Conservation (phyloP, 305 asterid genomes). For the Fraxinus floribunda region DNA sequence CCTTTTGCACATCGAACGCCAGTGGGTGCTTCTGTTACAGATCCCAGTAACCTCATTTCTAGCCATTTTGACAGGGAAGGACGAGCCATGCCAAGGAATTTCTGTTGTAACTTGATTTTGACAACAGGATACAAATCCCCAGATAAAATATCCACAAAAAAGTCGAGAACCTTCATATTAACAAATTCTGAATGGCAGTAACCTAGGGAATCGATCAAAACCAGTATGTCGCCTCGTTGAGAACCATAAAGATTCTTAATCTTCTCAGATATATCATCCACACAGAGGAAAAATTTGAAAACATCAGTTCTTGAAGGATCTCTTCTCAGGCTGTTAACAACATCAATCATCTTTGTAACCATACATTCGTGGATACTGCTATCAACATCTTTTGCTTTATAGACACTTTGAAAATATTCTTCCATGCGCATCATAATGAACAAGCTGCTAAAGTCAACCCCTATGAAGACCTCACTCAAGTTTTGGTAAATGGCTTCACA, state of each 20-base stretch:
- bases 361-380: conserved; percentile 63
- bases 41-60: conserved; percentile 78
- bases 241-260: conserved; percentile 53
- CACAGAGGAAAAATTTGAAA: conserved; percentile 59
- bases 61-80: conserved; percentile 75
- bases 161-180: conserved; percentile 70
- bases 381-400: conserved; percentile 46
- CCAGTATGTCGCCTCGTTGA: conserved; percentile 65
- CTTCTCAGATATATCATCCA: conserved; percentile 53
- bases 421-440: conserved; percentile 79
- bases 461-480: conserved; percentile 62
- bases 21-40: conserved; percentile 44
- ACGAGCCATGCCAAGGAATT: conserved; percentile 68
- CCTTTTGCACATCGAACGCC: conserved; percentile 47
- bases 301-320: conserved; percentile 49
- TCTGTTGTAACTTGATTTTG: conserved; percentile 63
- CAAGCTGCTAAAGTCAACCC: conserved; percentile 65
- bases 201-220: conserved; percentile 74
- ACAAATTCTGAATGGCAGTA: conserved; percentile 74
- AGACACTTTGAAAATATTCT: conserved; percentile 53
- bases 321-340: conserved; percentile 55
- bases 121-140: conserved; percentile 54
- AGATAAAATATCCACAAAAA: conserved; percentile 74
- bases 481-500: conserved; percentile 61
- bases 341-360: conserved; percentile 64